Evolutionary conservation across 257 asterid genomes (phyloP), one percentile per base, ranked within the genome.

Genomic region (Scutellaria barbata): DNA sequence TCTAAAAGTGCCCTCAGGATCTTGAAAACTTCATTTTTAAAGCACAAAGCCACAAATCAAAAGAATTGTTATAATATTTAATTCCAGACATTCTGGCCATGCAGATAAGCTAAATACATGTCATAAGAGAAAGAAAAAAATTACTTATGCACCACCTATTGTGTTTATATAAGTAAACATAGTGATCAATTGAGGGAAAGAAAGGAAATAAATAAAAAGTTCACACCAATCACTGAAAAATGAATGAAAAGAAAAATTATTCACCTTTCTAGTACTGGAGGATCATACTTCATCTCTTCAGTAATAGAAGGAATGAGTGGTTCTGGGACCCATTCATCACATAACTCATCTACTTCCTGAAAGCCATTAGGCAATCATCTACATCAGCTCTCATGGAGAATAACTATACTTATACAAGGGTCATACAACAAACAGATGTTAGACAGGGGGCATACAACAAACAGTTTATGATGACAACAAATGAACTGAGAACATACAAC

Each of bases 291-390:
- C 87, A 82, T 77, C 50, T 88, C 96, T 67, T 85, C 89, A 79
- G 85, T 73, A 60, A 88, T 81, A 52, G 83, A 20, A 37, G 97
- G 96, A 80, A 88, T 92, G 66, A 92, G 88, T 56, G 98, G 77
- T 81, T 92, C 97, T 9, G 98, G 98, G 69, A 81, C 90, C 98
- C 98, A 92, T 75, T 92, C 97, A 72, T 84, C 93, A 80, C 97
- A 92, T 60, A 94, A 78, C 77, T 94, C 99, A 76, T 94, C 99
- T 68, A 94, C 88, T 88, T 94, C 99, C 99, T 94, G 79, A 77
- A 86, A 55, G 74, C 25, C 64, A 75, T 50, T 66, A 66, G 64
- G 66, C 79, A 74, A n/a, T 20, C 59, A 77, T 67, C n/a, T 57
- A 4, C 12, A 68, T 63, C 76, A 79, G 66, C 56, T 62, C 66